phyloP scores from a whole-genome alignment of 1,139 yeast genomes.

The Zygosaccharomyces sapae region DNA sequence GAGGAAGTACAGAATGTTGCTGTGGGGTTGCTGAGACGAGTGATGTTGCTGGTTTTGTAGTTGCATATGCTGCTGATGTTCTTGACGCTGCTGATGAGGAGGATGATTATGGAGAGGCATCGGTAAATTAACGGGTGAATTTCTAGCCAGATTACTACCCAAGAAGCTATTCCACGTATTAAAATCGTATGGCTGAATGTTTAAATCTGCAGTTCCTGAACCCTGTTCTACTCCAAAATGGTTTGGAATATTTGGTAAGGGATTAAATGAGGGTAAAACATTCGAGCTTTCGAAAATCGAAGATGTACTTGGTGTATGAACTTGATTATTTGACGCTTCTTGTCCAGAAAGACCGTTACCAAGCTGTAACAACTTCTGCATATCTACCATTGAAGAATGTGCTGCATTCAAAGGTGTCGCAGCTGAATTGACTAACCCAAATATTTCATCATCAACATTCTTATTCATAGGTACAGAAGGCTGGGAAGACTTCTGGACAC shows the following conservation, averaged over 20 bases:
- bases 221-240: constrained; percentile 8
- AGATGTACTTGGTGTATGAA: constrained; percentile 3
- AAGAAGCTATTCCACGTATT: constrained; percentile 13
- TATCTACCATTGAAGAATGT: constrained; percentile 20
- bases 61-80: constrained; percentile 4
- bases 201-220: constrained; percentile 5
- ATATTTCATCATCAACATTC: constrained; percentile 26
- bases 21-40: constrained; percentile 3
- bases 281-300: constrained; percentile 8
- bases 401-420: constrained; percentile 21
- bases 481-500: constrained; percentile 5
- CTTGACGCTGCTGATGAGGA: neutral
- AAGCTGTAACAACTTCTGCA: constrained; percentile 17
- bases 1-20: constrained; percentile 6
- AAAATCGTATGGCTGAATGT: constrained; percentile 9
- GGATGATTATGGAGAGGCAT: neutral
- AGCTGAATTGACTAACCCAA: constrained; percentile 30
- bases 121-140: neutral
- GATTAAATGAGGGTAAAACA: constrained; percentile 7
- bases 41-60: constrained; percentile 4
- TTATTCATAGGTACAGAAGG: constrained; percentile 5
- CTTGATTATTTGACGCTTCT: neutral
- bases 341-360: constrained; percentile 5
- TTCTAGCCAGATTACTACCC: constrained; percentile 4
- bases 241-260: constrained; percentile 6